Percentiles rank a stretch among this genome's conserved stretches.
phyloP scores from a whole-genome alignment of 1,284 basidiomycete genomes.

The Ganoderma meredithae region DNA sequence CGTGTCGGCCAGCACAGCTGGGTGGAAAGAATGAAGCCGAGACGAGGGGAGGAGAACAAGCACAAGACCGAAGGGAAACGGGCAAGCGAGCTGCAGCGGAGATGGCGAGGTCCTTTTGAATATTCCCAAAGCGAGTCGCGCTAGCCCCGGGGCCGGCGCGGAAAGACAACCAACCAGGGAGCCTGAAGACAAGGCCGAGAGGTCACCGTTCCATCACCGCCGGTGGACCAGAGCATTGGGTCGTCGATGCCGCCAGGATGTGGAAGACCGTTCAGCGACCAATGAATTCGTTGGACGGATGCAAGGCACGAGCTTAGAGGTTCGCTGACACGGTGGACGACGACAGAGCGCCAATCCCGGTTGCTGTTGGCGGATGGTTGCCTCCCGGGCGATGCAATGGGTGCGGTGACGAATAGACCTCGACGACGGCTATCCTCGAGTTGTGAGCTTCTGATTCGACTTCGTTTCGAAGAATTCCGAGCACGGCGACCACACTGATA shows the following conservation, averaged over 20 bases:
- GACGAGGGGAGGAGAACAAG: slow-evolving; percentile 9
- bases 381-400: neutral
- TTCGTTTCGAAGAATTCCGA: neutral
- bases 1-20: slow-evolving; percentile 27
- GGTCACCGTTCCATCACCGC: neutral
- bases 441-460: neutral
- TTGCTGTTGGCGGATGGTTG: slow-evolving; percentile 1
- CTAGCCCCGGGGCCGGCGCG: neutral
- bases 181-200: neutral
- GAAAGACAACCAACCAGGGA: neutral
- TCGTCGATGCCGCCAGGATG: neutral
- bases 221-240: neutral
- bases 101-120: slow-evolving; percentile 5
- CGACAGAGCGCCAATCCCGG: neutral
- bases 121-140: neutral
- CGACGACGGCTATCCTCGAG: neutral
- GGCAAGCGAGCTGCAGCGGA: slow-evolving; percentile 16
- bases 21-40: slow-evolving; percentile 9
- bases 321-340: neutral
- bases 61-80: slow-evolving; percentile 13
- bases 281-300: neutral
- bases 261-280: neutral
- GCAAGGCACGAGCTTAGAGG: neutral
- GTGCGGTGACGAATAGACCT: neutral
- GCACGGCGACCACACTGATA: neutral